Evolutionary conservation across 83 land plant genomes (phyloP).

Genomic region (Picea abies): DNA sequence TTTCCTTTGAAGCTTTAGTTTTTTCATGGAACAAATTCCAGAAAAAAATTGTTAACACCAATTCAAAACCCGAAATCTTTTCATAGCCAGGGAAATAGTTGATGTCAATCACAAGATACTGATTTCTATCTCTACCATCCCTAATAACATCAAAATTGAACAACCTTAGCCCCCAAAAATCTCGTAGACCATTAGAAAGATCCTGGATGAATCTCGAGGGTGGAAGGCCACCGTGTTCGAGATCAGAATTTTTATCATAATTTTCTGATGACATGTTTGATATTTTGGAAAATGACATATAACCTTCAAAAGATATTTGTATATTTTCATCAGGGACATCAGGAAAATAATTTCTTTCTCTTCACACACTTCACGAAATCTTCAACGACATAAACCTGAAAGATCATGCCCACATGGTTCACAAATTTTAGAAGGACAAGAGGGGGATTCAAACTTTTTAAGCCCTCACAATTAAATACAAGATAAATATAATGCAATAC

Average conservation of each 20-base stretch:
- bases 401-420: conserved; percentile 47
- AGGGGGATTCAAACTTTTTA: conserved; percentile 36
- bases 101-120: conserved; percentile 51
- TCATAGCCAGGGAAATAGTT: conserved; percentile 62
- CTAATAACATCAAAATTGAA: conserved; percentile 57
- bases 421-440: conserved; percentile 45
- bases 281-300: conserved; percentile 46
- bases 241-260: conserved; percentile 13
- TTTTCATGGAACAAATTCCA: not conserved
- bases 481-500: conserved; percentile 51
- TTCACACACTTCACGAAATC: conserved; percentile 34
- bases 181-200: conserved; percentile 34
- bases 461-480: conserved; percentile 28
- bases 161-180: conserved; percentile 32
- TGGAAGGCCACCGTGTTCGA: conserved; percentile 36
- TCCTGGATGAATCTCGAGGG: conserved; percentile 28
- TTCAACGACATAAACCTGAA: conserved; percentile 48
- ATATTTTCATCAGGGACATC: conserved; percentile 37
- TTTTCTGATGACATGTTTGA: conserved; percentile 34
- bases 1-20: too few relatives aligned
- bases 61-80: conserved; percentile 53
- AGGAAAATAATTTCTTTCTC: conserved; percentile 32
- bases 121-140: conserved; percentile 25
- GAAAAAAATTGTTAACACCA: conserved; percentile 41
- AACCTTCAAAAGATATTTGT: conserved; percentile 20